Conservation (phyloP, 2,329 filamentous ascomycete species). For the Apiospora aurea region DNA sequence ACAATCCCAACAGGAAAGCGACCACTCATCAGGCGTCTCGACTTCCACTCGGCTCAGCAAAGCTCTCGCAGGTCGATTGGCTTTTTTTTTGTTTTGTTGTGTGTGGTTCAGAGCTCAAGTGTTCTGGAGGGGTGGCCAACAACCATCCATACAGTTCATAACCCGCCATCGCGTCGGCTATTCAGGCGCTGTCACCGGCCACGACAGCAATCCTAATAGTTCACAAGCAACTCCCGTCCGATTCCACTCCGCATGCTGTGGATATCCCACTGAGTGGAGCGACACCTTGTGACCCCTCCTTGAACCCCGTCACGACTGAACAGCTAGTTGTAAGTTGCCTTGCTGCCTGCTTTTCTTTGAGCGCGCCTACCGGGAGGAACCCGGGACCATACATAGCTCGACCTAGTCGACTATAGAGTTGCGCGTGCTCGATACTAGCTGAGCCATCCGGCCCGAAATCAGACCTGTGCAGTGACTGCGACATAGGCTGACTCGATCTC, state of each 20-base stretch:
- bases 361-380: constrained; percentile 19
- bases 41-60: neutral
- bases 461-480: constrained; percentile 23
- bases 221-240: constrained; percentile 1
- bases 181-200: constrained; percentile 8
- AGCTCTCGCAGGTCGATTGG: constrained; percentile 8
- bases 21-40: constrained; percentile 9
- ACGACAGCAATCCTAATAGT: neutral
- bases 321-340: constrained; percentile 11
- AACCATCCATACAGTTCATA: neutral
- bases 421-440: constrained; percentile 14
- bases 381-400: constrained; percentile 16
- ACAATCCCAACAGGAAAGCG: neutral
- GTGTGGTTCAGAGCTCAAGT: neutral
- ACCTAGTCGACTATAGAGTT: constrained; percentile 9
- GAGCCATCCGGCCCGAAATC: constrained; percentile 10
- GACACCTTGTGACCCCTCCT: constrained; percentile 15
- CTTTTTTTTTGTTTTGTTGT: neutral
- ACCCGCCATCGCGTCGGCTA: constrained; percentile 3
- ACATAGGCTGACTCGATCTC: constrained; percentile 25
- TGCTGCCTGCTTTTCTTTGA: constrained; percentile 2
- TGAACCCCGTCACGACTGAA: constrained; percentile 9
- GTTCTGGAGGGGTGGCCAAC: neutral
- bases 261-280: neutral
- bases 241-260: constrained; percentile 3